phyloP scores from a whole-genome alignment of 1,284 basidiomycete species.

The Sporisorium sorghi region DNA sequence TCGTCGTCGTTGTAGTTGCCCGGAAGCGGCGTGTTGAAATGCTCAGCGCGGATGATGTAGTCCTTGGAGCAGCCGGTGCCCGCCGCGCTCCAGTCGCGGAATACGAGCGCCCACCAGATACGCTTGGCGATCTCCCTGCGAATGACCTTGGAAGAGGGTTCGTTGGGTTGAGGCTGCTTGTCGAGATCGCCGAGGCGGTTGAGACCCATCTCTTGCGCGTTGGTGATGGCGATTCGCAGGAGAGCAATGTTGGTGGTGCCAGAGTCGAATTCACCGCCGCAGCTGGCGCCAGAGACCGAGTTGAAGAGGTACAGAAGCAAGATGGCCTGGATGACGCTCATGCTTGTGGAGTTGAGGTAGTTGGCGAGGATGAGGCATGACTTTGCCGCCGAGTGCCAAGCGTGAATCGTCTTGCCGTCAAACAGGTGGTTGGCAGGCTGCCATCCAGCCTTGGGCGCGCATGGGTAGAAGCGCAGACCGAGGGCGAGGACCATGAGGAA shows the following conservation, averaged over 20 bases:
- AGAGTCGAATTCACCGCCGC: constrained; percentile 37
- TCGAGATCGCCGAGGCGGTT: constrained; percentile 63
- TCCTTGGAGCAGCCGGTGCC: constrained; percentile 41
- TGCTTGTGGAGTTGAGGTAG: constrained; percentile 52
- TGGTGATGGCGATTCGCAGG: constrained; percentile 61
- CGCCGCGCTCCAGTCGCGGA: constrained; percentile 58
- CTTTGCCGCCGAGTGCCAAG: constrained; percentile 64
- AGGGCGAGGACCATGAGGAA: constrained; percentile 62
- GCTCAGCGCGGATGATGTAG: constrained; percentile 56
- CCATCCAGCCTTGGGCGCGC: constrained; percentile 50
- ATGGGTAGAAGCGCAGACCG: constrained; percentile 63
- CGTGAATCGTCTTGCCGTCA: constrained; percentile 58
- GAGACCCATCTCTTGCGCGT: constrained; percentile 64
- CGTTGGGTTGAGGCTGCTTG: constrained; percentile 51
- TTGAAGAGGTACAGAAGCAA: constrained; percentile 49
- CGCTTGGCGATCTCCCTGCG: constrained; percentile 64
- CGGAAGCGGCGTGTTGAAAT: constrained; percentile 66
- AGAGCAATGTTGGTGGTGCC: constrained; percentile 40
- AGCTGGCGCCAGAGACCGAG: constrained; percentile 31
- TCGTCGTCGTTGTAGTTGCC: constrained; percentile 67
- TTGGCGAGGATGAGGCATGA: constrained; percentile 59
- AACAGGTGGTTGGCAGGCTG: constrained; percentile 52
- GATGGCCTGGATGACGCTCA: constrained; percentile 63
- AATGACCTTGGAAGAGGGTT: constrained; percentile 49
- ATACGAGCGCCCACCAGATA: constrained; percentile 65